phyloP scores from a whole-genome alignment of 805 yeast species.

The Grigorovia yakushimaensis region DNA sequence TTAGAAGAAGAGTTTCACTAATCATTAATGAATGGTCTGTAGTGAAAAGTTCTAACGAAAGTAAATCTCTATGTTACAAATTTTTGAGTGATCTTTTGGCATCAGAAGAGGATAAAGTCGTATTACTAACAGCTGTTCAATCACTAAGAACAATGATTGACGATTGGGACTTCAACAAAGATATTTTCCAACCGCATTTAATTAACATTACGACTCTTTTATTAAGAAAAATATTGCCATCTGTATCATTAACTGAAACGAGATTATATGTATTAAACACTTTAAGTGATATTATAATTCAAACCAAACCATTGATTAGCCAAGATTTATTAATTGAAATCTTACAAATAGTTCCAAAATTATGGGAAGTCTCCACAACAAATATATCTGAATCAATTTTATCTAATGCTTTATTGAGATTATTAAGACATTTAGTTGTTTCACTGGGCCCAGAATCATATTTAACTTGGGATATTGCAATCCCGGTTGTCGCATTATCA shows the following conservation, averaged over 20 bases:
- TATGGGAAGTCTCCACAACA: slow-evolving; percentile 56
- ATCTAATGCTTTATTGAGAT: slow-evolving; percentile 43
- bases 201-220: slow-evolving; percentile 41
- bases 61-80: slow-evolving; percentile 48
- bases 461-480: slow-evolving; percentile 43
- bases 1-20: slow-evolving; percentile 68
- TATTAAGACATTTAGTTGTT: slow-evolving; percentile 45
- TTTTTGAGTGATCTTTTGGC: slow-evolving; percentile 44
- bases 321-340: slow-evolving; percentile 41
- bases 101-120: slow-evolving; percentile 64
- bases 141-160: slow-evolving; percentile 61
- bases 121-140: slow-evolving; percentile 61
- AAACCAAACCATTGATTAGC: slow-evolving; percentile 55
- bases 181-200: slow-evolving; percentile 56
- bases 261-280: slow-evolving; percentile 66
- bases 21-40: slow-evolving; percentile 76
- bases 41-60: slow-evolving; percentile 50
- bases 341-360: slow-evolving; percentile 50
- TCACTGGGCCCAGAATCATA: slow-evolving; percentile 46
- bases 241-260: slow-evolving; percentile 57
- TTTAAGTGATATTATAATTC: slow-evolving; percentile 49
- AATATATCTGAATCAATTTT: slow-evolving; percentile 31
- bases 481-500: slow-evolving; percentile 54
- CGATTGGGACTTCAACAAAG: slow-evolving; percentile 78
- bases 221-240: slow-evolving; percentile 38